Evolutionary conservation across 2,329 filamentous ascomycete genomes (phyloP), one percentile per base, ranked within the genome.

Genomic region (Zalaria obscura): DNA sequence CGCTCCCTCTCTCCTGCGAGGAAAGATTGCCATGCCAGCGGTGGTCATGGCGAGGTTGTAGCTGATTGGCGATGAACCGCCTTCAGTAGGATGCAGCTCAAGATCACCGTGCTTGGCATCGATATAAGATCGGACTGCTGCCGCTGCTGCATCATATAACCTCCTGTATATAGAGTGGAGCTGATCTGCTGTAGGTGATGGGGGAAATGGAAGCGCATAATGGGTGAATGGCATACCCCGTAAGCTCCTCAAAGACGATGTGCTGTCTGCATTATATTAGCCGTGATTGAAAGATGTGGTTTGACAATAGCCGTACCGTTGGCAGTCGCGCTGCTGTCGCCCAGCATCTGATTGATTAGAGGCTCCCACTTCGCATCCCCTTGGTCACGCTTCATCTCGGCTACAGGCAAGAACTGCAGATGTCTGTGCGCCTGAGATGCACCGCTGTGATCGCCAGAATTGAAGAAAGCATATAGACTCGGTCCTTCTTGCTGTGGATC

Each of bases 361-460:
- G 70, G 60, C 25, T 54, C 50, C 71, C 71, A 75, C n/a, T 11
- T 32, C 25, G 35, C 32, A 7, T 11, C 34, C 3, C 40, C 27
- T 4, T 55, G 52, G 9, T 59, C 55, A 27, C 58, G 49, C 7
- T 54, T 75, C 78, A 85, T 84, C 11, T 67, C 61, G 5, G 72
- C 67, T 0, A 83, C 67, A 0, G 79, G 78, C 3, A 86, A 59
- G n/a, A 85, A 68, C 56, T 86, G 81, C 26, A 86, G 58, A 52
- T 86, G 81, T 3, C 81, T 61, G 53, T 85, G 81, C 8, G 80
- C 72, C 55, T 86, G 80, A 48, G 76, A 81, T 1, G 80, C 79
- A 3, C 80, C 81, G 4, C 78, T 83, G 51, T 79, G 69, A 7
- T 67, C 57, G 2, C 81, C 81, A 28, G 74, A 78, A 58, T 85